These are phyloP conservation scores for Scutellaria barbata DNA, from an alignment of 257 asterid species.

Conservation along the genomic window DNA sequence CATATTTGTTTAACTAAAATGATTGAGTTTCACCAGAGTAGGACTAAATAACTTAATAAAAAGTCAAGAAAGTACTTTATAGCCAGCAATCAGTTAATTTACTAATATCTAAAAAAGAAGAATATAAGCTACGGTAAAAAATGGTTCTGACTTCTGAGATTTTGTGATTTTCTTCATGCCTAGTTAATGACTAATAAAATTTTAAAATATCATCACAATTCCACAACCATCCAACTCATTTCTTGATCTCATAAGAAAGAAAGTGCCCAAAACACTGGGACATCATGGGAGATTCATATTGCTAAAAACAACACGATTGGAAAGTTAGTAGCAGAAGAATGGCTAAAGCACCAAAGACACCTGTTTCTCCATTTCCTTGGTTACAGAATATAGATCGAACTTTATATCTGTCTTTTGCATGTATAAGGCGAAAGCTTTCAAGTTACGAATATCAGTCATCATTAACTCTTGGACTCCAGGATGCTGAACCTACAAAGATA, in stretches of 20 bases:
- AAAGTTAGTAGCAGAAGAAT: constrained; percentile 26
- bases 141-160: constrained; percentile 1
- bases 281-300: constrained; percentile 6
- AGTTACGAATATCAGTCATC: constrained; percentile 97
- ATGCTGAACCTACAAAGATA: constrained; percentile 78
- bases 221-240: constrained; percentile 19
- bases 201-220: not conserved
- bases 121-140: not conserved
- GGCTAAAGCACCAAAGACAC: constrained; percentile 41
- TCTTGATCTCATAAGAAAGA: constrained; percentile 27
- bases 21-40: not conserved
- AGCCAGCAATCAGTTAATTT: not conserved
- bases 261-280: not conserved
- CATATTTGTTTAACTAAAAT: constrained; percentile 14
- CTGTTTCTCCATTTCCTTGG: constrained; percentile 99
- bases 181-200: not conserved
- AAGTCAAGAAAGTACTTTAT: not conserved
- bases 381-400: constrained; percentile 86
- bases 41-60: not conserved
- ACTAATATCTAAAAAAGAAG: not conserved
- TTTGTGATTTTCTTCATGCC: constrained; percentile 11
- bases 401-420: constrained; percentile 96
- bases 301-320: constrained; percentile 9
- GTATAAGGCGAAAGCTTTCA: constrained; percentile 91
- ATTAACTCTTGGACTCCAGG: constrained; percentile 91